Conservation (phyloP, 768 basidiomycete species). For the Leccinum subgranulosum region DNA sequence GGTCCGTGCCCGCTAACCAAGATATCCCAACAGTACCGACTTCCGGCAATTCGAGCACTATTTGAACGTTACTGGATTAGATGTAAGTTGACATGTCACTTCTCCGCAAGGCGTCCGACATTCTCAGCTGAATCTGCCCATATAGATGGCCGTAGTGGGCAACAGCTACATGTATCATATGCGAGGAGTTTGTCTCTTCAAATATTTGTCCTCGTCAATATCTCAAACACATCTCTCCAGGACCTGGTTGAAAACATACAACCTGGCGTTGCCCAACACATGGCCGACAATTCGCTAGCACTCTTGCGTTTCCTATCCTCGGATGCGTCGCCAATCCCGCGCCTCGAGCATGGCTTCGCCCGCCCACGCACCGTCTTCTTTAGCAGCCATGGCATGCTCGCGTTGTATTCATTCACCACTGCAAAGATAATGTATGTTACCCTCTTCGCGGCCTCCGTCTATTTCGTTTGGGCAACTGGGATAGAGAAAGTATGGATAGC, state of each 20-base stretch:
- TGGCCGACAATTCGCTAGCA: constrained; percentile 85
- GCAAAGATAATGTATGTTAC: constrained; percentile 62
- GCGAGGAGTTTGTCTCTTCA: constrained; percentile 55
- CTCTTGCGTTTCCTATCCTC: constrained; percentile 75
- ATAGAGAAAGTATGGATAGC: constrained; percentile 35
- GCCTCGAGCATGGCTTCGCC: constrained; percentile 47
- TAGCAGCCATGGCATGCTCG: constrained; percentile 62
- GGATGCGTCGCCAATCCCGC: constrained; percentile 63
- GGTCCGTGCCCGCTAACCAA: constrained; percentile 10
- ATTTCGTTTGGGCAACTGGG: constrained; percentile 36
- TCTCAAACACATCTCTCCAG: constrained; percentile 18
- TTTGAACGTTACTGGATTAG: constrained; percentile 85
- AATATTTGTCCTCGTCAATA: background rate
- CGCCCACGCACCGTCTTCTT: constrained; percentile 75
- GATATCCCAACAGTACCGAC: constrained; percentile 63
- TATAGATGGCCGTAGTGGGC: constrained; percentile 84
- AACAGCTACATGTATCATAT: constrained; percentile 96
- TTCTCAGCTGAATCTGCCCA: background rate
- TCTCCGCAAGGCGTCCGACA: background rate
- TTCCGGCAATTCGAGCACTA: constrained; percentile 93
- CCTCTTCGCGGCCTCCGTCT: constrained; percentile 46
- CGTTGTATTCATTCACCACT: constrained; percentile 70
- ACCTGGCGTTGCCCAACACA: constrained; percentile 82
- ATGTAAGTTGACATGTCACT: constrained; percentile 49
- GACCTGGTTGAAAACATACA: constrained; percentile 85